phyloP scores from a whole-genome alignment of 805 yeast genomes.

The Lipomyces yamadae region DNA sequence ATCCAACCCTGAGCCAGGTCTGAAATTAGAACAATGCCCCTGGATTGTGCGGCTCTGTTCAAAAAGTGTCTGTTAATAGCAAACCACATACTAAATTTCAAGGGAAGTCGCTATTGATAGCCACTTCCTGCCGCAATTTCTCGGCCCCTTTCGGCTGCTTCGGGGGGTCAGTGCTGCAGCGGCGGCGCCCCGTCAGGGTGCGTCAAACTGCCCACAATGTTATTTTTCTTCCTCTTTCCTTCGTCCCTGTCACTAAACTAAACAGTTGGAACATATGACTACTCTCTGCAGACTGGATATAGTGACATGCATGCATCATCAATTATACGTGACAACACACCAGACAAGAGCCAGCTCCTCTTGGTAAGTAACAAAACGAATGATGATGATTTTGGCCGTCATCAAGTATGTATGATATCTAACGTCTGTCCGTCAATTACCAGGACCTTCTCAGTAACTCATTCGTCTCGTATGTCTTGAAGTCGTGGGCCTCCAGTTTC shows the following conservation, averaged over 20 bases:
- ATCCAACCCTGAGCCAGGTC: neutral
- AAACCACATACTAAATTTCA: neutral
- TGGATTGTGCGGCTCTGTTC: neutral
- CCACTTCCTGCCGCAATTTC: neutral
- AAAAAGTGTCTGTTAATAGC: neutral
- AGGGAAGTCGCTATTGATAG: neutral
- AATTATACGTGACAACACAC: neutral
- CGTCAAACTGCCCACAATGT: neutral
- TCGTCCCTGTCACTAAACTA: neutral
- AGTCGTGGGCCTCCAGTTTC: neutral
- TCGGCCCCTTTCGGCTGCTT: no score
- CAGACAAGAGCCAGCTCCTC: constrained; percentile 24
- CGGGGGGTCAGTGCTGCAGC: no score
- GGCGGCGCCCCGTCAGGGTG: neutral
- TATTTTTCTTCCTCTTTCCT: neutral
- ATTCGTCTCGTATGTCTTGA: constrained; percentile 20
- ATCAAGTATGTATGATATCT: neutral
- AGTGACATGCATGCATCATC: neutral
- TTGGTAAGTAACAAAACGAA: constrained; percentile 10
- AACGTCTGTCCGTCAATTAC: neutral
- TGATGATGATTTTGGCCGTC: no score
- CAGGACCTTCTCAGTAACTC: constrained; percentile 29
- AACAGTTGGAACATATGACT: neutral
- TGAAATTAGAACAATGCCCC: neutral
- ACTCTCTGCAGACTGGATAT: neutral